Evolutionary conservation across 192 early-diverging fungal species (phyloP).

Genomic region (Entophlyctis luteolus): DNA sequence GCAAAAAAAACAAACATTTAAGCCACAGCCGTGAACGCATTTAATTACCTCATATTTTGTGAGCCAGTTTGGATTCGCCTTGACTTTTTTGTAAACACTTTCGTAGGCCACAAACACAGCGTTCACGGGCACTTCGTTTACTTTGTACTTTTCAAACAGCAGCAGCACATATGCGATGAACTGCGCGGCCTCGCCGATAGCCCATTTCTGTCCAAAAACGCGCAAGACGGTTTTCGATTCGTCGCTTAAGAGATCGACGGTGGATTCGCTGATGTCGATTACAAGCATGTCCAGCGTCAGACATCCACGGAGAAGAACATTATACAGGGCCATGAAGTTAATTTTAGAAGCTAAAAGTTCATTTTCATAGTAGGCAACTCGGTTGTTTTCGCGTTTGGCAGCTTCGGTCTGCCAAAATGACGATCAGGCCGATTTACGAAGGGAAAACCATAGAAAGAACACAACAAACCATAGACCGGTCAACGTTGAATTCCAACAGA

Average conservation of each 20-base stretch:
- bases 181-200: slow-evolving; percentile 42
- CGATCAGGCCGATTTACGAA: not conserved
- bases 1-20: no score
- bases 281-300: slow-evolving; percentile 43
- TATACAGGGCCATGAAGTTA: slow-evolving; percentile 41
- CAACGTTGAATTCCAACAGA: slow-evolving; percentile 40
- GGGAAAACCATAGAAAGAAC: not conserved
- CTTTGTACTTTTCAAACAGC: slow-evolving; percentile 48
- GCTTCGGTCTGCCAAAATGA: slow-evolving; percentile 5
- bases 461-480: slow-evolving; percentile 6
- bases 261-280: slow-evolving; percentile 33
- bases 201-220: slow-evolving; percentile 40
- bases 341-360: slow-evolving; percentile 29
- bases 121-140: slow-evolving; percentile 39
- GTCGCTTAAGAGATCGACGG: slow-evolving; percentile 39
- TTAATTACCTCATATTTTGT: slow-evolving; percentile 30
- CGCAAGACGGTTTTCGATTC: slow-evolving; percentile 41
- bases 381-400: slow-evolving; percentile 2
- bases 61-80: slow-evolving; percentile 37
- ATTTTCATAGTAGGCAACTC: not conserved
- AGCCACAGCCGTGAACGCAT: slow-evolving; percentile 12
- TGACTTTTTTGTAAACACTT: slow-evolving; percentile 37
- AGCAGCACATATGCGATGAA: slow-evolving; percentile 45
- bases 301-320: slow-evolving; percentile 38
- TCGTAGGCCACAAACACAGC: slow-evolving; percentile 45